Percentiles rank a stretch among this genome's conserved stretches.
These are phyloP conservation scores for Fragaria ananassa DNA, from an alignment of 306 rosid genomes.

Conservation along the genomic window DNA sequence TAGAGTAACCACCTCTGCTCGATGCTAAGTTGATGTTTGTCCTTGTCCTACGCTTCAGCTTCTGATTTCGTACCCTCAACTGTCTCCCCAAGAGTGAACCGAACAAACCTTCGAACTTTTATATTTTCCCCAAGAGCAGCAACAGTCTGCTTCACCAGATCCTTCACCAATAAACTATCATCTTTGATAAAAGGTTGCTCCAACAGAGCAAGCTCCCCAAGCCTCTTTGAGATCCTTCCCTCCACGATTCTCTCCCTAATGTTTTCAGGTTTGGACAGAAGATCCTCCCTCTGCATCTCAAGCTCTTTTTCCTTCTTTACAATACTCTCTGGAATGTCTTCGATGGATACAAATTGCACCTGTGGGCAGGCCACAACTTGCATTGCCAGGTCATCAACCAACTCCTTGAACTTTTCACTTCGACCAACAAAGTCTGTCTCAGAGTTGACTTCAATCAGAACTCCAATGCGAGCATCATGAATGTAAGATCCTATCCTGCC, in stretches of 20 bases:
- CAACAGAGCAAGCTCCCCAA: constrained; percentile 85
- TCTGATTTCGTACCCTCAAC: constrained; percentile 32
- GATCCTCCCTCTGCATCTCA: constrained; percentile 95
- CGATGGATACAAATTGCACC: constrained; percentile 73
- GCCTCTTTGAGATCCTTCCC: constrained; percentile 92
- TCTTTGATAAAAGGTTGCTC: constrained; percentile 94
- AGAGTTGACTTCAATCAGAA: constrained; percentile 88
- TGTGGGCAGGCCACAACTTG: constrained; percentile 87
- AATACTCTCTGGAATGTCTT: constrained; percentile 67
- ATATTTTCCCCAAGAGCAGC: constrained; percentile 98
- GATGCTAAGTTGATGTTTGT: neutral
- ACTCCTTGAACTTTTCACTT: constrained; percentile 78
- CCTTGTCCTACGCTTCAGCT: constrained; percentile 36
- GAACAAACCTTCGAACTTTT: constrained; percentile 76
- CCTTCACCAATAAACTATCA: constrained; percentile 77
- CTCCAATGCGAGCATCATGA: constrained; percentile 92
- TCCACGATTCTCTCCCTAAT: constrained; percentile 91
- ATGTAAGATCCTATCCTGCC: constrained; percentile 94
- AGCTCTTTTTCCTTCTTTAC: constrained; percentile 65
- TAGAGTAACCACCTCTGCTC: constrained; percentile 18
- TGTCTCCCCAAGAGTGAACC: constrained; percentile 83
- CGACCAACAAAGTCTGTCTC: constrained; percentile 96
- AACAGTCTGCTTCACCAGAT: constrained; percentile 91
- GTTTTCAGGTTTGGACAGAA: constrained; percentile 78
- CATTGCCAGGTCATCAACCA: constrained; percentile 94